These are phyloP conservation scores for Flaveria robusta DNA, from an alignment of 129 eudicot species.

Conservation along the genomic window DNA sequence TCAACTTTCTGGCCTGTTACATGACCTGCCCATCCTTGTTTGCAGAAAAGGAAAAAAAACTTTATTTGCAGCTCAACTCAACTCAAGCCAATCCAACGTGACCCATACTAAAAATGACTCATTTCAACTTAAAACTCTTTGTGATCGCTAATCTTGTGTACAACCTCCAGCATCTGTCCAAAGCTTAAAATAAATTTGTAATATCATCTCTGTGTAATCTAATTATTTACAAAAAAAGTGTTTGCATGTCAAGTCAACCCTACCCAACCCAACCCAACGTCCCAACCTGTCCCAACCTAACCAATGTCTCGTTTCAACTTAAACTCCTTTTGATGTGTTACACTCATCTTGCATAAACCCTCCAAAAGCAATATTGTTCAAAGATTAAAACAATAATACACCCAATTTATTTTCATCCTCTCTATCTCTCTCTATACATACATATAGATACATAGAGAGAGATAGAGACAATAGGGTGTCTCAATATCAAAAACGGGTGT, in stretches of 20 bases:
- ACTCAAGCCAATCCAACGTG: too few species aligned
- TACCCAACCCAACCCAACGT: not conserved
- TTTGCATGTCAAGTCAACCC: not conserved
- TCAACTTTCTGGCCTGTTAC: not conserved
- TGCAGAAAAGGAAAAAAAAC: too few species aligned
- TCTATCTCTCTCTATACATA: too few species aligned
- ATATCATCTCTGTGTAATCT: not conserved
- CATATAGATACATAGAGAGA: too few species aligned
- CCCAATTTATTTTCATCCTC: too few species aligned
- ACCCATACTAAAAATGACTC: too few species aligned
- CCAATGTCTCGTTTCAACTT: not conserved
- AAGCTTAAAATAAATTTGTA: not conserved
- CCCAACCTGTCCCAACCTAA: not conserved
- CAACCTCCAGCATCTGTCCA: not conserved
- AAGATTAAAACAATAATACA: not conserved
- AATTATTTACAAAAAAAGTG: not conserved
- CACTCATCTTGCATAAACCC: constrained; percentile 6
- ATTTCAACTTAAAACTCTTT: too few species aligned
- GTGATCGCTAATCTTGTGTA: not conserved
- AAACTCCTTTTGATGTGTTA: not conserved
- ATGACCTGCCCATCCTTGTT: not conserved
- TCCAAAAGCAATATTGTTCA: not conserved
- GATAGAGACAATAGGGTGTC: too few species aligned
- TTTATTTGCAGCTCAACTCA: too few species aligned
- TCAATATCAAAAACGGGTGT: too few species aligned